Evolutionary conservation across 2,329 filamentous ascomycete genomes (phyloP).

Genomic region (Hortaea werneckii): DNA sequence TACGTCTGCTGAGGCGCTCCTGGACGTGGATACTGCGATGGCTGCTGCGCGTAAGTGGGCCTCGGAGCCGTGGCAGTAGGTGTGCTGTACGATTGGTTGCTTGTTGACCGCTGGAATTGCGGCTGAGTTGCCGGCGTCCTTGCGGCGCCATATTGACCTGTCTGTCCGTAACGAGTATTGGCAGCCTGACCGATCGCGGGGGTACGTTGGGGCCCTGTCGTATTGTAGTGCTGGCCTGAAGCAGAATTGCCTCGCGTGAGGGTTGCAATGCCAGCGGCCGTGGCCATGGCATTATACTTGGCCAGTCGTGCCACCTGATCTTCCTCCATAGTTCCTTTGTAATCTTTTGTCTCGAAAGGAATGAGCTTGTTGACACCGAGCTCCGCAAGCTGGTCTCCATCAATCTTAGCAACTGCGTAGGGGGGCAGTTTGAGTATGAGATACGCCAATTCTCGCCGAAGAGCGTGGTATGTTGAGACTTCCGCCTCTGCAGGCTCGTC

Average conservation of each 20-base stretch:
- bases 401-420: conserved; percentile 74
- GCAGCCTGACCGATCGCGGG: conserved; percentile 26
- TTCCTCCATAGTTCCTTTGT: conserved; percentile 72
- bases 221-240: conserved; percentile 23
- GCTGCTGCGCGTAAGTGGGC: conserved; percentile 12
- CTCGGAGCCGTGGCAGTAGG: conserved; percentile 13
- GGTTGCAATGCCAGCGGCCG: conserved; percentile 20
- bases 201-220: conserved; percentile 19
- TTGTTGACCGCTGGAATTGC: conserved; percentile 19
- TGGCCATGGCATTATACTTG: conserved; percentile 27
- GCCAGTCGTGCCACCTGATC: conserved; percentile 49
- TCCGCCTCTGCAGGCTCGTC: conserved; percentile 55
- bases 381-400: conserved; percentile 75
- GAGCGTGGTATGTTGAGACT: conserved; percentile 53
- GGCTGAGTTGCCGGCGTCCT: conserved; percentile 18
- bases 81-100: conserved; percentile 19
- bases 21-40: conserved; percentile 20
- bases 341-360: conserved; percentile 60
- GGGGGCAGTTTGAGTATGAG: conserved; percentile 70
- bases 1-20: conserved; percentile 14
- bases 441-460: conserved; percentile 64
- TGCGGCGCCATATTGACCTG: conserved; percentile 10
- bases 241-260: conserved; percentile 21
- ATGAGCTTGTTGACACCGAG: conserved; percentile 73
- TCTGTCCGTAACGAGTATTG: conserved; percentile 25